A percentile compares a stretch with the other conserved stretches of the same genome.
These are phyloP conservation scores for Alloascoidea hylecoeti DNA, from an alignment of 805 yeast species.

Conservation along the genomic window DNA sequence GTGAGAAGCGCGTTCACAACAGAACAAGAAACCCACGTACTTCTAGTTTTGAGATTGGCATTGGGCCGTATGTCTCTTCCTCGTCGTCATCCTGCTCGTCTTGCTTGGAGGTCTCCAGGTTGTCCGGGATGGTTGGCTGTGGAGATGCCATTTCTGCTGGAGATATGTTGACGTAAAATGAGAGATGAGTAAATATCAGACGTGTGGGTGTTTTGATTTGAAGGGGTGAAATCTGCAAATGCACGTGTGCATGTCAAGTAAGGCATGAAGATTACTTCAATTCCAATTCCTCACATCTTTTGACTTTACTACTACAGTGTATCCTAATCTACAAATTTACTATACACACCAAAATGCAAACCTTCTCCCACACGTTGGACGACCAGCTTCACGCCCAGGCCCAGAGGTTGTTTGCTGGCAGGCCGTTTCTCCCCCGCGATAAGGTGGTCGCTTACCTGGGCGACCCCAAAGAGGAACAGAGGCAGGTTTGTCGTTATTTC, in stretches of 20 bases:
- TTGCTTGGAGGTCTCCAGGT: too few relatives aligned
- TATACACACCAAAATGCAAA: background rate
- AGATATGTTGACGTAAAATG: too few relatives aligned
- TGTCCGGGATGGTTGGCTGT: too few relatives aligned
- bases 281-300: too few relatives aligned
- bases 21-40: constrained; percentile 9
- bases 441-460: constrained; percentile 4
- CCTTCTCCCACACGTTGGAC: constrained; percentile 2
- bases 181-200: too few relatives aligned
- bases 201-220: too few relatives aligned
- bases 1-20: background rate
- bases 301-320: background rate
- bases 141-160: too few relatives aligned
- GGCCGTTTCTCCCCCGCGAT: constrained; percentile 3
- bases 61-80: constrained; percentile 41
- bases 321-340: background rate
- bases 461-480: constrained; percentile 1
- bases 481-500: constrained; percentile 10
- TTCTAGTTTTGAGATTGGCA: constrained; percentile 35
- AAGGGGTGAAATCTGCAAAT: too few relatives aligned
- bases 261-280: too few relatives aligned
- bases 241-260: too few relatives aligned
- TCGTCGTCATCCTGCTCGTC: constrained; percentile 30
- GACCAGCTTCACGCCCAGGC: constrained; percentile 1
- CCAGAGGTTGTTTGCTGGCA: too few relatives aligned